phyloP scores from a whole-genome alignment of 768 basidiomycete genomes.

The Trametes punicea region DNA sequence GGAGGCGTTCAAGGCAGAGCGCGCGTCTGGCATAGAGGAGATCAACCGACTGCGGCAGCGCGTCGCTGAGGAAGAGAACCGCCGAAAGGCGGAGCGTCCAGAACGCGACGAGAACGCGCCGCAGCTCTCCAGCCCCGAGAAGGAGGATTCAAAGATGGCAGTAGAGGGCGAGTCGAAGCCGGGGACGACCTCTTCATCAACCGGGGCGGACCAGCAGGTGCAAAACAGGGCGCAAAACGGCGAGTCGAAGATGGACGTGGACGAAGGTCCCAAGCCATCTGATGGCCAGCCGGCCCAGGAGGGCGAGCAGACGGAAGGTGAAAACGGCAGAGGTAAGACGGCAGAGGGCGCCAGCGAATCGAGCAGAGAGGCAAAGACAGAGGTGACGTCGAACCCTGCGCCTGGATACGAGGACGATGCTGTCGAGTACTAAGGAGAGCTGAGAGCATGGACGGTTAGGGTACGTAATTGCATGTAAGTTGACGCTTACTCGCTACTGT shows the following conservation, averaged over 20 bases:
- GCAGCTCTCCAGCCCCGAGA: background rate
- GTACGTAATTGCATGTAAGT: background rate
- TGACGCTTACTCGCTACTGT: too few species aligned
- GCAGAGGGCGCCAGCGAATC: conserved; percentile 44
- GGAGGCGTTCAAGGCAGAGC: conserved; percentile 59
- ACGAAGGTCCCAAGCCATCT: conserved; percentile 30
- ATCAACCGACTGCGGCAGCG: conserved; percentile 58
- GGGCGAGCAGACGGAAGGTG: conserved; percentile 16
- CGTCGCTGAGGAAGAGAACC: conserved; percentile 63
- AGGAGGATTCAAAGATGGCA: conserved; percentile 26
- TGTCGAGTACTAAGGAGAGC: conserved; percentile 64
- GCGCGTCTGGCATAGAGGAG: conserved; percentile 55
- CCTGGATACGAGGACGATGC: conserved; percentile 78
- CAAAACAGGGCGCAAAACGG: background rate
- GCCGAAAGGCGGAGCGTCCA: conserved; percentile 42
- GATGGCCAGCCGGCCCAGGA: background rate
- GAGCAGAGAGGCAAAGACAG: conserved; percentile 41
- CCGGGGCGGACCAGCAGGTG: background rate
- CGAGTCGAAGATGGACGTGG: conserved; percentile 35
- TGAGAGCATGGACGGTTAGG: background rate
- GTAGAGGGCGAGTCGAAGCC: conserved; percentile 21
- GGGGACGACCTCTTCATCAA: background rate
- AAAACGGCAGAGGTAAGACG: conserved; percentile 25
- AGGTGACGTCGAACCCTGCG: conserved; percentile 41
- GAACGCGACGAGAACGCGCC: conserved; percentile 31